A percentile compares a stretch with the other conserved stretches of the same genome.
These are phyloP conservation scores for Anastatica hierochuntica DNA, from an alignment of 345 rosid genomes.

Conservation along the genomic window DNA sequence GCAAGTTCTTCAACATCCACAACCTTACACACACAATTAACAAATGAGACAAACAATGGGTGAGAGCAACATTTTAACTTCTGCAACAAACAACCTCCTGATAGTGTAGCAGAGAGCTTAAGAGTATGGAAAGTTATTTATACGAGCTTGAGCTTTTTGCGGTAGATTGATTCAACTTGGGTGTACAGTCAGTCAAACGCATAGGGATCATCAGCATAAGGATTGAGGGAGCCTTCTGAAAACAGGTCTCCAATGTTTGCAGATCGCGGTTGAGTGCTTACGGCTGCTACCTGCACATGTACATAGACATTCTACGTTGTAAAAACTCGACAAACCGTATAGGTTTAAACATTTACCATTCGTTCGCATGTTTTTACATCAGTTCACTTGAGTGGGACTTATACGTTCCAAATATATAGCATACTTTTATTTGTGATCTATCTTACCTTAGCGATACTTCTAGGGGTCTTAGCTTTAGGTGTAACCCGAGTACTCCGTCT, in stretches of 20 bases:
- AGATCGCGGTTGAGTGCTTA: slow-evolving; percentile 29
- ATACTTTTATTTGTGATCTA: not conserved
- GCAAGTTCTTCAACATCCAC: too few species aligned
- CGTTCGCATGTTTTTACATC: not conserved
- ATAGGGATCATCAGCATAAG: slow-evolving; percentile 90
- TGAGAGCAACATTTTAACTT: too few species aligned
- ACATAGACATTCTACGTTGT: not conserved
- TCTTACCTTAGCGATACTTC: slow-evolving; percentile 42
- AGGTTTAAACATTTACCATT: not conserved
- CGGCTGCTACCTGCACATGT: slow-evolving; percentile 41
- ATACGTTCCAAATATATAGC: not conserved
- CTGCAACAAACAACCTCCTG: too few species aligned
- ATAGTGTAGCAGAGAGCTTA: too few species aligned
- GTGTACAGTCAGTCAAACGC: slow-evolving; percentile 86
- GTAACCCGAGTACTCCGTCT: slow-evolving; percentile 40
- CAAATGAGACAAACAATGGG: too few species aligned
- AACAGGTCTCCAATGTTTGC: slow-evolving; percentile 85
- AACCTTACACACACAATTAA: too few species aligned
- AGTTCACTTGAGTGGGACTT: not conserved
- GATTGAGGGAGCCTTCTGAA: slow-evolving; percentile 84
- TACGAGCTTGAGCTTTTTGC: too few species aligned
- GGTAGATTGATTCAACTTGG: too few species aligned
- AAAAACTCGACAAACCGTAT: too few species aligned
- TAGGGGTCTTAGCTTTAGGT: slow-evolving; percentile 44
- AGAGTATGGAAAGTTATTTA: too few species aligned